Base-by-base conservation (phyloP, 208 protist genomes). In the Leishmania amazonensis region DNA sequence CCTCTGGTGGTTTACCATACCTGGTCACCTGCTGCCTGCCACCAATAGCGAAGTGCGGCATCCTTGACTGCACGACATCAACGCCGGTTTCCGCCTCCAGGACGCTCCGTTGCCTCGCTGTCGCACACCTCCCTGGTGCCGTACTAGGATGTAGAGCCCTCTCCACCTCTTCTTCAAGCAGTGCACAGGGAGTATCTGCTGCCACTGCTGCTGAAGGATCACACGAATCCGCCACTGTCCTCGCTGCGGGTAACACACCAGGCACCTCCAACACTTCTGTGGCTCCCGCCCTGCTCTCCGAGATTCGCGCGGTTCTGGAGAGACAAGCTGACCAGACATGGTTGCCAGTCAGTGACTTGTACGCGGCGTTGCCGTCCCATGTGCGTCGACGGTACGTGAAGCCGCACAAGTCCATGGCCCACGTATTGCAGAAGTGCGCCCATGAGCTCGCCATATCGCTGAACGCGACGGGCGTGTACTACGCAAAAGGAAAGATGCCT, bases 361-460 rank as follows among this genome's bases (percentile, higher is more conserved):
- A 97, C 81, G 87, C 83, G 42, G 85, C 92, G n/a, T 77, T 97
- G 7, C 86, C 91, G 17, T 51, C 81, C 51, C 83, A 83, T 49
- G 83, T 84, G 53, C 89, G 93, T 19, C 88, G 91, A 31, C 53
- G 81, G 45, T 83, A 96, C 72, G 91, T 97, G 53, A 90, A 92
- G 3, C 94, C 94, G 17, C 93, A 97, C 81, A 92, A 91, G 78
- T 95, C 90, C 28, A 86, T 97, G 64, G 65, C 85, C 15, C 79
- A 91, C 38, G 91, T 94, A 45, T 79, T 96, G 49, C 65, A 89
- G 70, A 91, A 91, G 51, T 67, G 79, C 9, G 31, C 83, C 8
- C 60, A 35, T 19, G 78, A 60, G 54, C 78, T 97, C 19, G 81
- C 79, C 80, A 79, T 97, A 68, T 54, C 73, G 5, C 73, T 97